Percentiles rank a stretch among this genome's conserved stretches.
These are phyloP conservation scores for Aureobasidium lini DNA, from an alignment of 2,329 filamentous ascomycete species.

Conservation along the genomic window DNA sequence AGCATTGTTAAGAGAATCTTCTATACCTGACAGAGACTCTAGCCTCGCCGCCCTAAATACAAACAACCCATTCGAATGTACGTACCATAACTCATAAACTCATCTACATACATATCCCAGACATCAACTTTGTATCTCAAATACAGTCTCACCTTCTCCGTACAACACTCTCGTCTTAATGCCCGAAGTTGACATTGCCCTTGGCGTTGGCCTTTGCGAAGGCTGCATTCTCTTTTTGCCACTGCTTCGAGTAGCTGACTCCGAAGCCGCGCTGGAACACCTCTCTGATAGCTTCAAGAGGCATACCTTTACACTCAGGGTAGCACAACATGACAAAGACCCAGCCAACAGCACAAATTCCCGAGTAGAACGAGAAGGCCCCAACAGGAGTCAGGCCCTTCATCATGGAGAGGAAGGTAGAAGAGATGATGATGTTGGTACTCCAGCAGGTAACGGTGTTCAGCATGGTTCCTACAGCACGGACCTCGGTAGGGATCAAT, in stretches of 20 bases:
- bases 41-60: too few relatives aligned
- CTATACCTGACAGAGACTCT: too few relatives aligned
- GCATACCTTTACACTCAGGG: slow-evolving; percentile 49
- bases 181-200: background rate
- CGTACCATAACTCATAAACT: too few relatives aligned
- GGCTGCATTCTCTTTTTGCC: slow-evolving; percentile 30
- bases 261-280: slow-evolving; percentile 45
- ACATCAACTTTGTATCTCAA: too few relatives aligned
- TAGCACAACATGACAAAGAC: slow-evolving; percentile 44
- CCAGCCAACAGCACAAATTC: slow-evolving; percentile 37
- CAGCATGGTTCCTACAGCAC: slow-evolving; percentile 44
- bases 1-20: too few relatives aligned
- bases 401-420: slow-evolving; percentile 45
- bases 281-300: slow-evolving; percentile 47
- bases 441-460: slow-evolving; percentile 40
- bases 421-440: slow-evolving; percentile 43
- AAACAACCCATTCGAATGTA: too few relatives aligned
- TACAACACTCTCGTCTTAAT: background rate
- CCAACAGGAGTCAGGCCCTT: slow-evolving; percentile 43
- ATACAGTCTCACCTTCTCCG: too few relatives aligned
- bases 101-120: too few relatives aligned
- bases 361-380: slow-evolving; percentile 47
- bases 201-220: background rate
- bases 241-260: slow-evolving; percentile 33
- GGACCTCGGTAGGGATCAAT: slow-evolving; percentile 41